Conservation (phyloP, 805 yeast genomes). For the Debaryomyces maramus region DNA sequence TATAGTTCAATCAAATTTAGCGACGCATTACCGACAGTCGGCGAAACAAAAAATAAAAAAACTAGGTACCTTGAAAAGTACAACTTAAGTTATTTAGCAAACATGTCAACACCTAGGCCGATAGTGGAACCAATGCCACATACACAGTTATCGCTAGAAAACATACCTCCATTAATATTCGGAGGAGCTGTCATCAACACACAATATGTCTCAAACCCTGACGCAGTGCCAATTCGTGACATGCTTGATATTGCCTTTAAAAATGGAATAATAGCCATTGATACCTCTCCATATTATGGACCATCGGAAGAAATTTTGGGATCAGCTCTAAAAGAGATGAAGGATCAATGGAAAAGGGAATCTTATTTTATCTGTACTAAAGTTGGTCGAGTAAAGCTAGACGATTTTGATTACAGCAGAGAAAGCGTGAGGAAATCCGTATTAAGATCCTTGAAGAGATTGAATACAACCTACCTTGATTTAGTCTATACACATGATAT, state of each 20-base stretch:
- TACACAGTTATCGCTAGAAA: constrained; percentile 22
- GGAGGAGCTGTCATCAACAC: constrained; percentile 91
- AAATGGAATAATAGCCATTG: constrained; percentile 73
- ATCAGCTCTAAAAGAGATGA: constrained; percentile 45
- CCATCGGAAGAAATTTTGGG: constrained; percentile 81
- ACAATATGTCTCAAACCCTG: constrained; percentile 75
- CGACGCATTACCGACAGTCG: too few species aligned
- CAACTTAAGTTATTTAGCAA: too few species aligned
- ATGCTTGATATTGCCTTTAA: constrained; percentile 61
- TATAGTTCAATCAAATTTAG: too few species aligned
- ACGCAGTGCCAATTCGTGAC: constrained; percentile 53
- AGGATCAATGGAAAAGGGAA: constrained; percentile 50
- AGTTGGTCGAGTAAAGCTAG: constrained; percentile 71
- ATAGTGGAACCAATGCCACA: too few species aligned
- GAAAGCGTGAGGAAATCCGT: constrained; percentile 62
- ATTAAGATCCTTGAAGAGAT: constrained; percentile 61
- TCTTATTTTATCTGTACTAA: constrained; percentile 75
- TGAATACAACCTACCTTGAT: constrained; percentile 71
- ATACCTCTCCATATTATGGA: constrained; percentile 93
- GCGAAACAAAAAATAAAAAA: too few species aligned
- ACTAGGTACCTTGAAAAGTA: too few species aligned
- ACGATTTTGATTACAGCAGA: constrained; percentile 75
- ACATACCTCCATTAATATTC: constrained; percentile 59
- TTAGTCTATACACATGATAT: constrained; percentile 86
- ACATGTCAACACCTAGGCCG: too few species aligned